phyloP scores from a whole-genome alignment of 805 yeast genomes.

The Kluyveromyces siamensis region DNA sequence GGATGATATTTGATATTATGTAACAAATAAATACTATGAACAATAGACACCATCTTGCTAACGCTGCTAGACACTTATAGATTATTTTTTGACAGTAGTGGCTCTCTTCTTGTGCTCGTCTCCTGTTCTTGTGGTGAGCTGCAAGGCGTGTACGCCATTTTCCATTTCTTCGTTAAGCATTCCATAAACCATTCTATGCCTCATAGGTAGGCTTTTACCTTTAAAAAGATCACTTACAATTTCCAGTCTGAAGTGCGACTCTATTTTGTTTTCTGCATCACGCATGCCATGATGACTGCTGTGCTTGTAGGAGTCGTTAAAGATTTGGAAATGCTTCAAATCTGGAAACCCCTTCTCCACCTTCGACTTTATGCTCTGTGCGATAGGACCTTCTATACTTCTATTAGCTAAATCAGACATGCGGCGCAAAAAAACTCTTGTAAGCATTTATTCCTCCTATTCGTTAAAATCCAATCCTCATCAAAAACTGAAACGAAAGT shows the following conservation, averaged over 20 bases:
- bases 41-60: neutral
- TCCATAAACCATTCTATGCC: slow-evolving; percentile 71
- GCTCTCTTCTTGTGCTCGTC: slow-evolving; percentile 35
- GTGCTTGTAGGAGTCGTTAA: slow-evolving; percentile 82
- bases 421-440: slow-evolving; percentile 3
- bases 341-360: slow-evolving; percentile 26
- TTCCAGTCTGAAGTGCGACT: slow-evolving; percentile 74
- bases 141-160: slow-evolving; percentile 81
- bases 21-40: neutral
- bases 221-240: slow-evolving; percentile 61
- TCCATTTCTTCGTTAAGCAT: slow-evolving; percentile 65
- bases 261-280: slow-evolving; percentile 60
- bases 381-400: slow-evolving; percentile 35
- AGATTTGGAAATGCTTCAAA: slow-evolving; percentile 43
- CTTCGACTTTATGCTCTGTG: slow-evolving; percentile 37
- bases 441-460: neutral
- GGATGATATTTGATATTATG: neutral
- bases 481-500: too few relatives aligned
- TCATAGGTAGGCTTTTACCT: slow-evolving; percentile 55
- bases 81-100: neutral
- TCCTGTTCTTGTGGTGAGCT: slow-evolving; percentile 71
- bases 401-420: slow-evolving; percentile 12
- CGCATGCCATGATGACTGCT: slow-evolving; percentile 78
- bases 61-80: neutral
- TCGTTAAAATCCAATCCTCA: too few relatives aligned